Evolutionary conservation across 768 basidiomycete species (phyloP), one percentile per base, ranked within the genome.

Genomic region (Suillus decipiens): DNA sequence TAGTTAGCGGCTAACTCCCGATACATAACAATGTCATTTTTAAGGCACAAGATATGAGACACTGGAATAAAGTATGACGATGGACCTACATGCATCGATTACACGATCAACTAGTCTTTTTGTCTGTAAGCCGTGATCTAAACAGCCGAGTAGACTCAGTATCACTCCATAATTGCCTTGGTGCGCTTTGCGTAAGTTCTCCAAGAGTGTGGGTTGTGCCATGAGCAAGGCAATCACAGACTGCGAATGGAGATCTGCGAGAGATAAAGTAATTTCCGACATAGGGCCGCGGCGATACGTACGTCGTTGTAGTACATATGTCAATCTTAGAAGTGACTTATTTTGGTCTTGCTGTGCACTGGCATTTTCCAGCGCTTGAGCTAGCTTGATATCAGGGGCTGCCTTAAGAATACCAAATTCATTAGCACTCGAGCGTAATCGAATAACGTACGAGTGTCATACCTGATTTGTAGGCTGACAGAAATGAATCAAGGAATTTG

Each of bases 91-190:
- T 56, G 87, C 82, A 72, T 99, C 96, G 61, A 99, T 89, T 63
- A 97, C 86, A 14, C 87, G 84, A 76, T 99, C 97, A 0, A 96
- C 96, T 2, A 99, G 81, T 61, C 80, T 86, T 80, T 99, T 99
- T n/a, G 89, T 85, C 67, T 86, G 85, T 39, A 88, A 75, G 0
- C 97, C 97, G 60, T 90, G 82, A 67, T 99, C 97, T 54, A 99
- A 77, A 68, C 90, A 95, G n/a, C 96, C 96, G 7, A 99, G 81
- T 53, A 99, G 82, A 70, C 93, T 94, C 36, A 99, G 84, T 45
- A 99, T 89, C 47, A 96, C 80, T 57, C 94, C 88, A 72, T 97
- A 99, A 67, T 91, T 95, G 50, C 97, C 97, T 81, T 89, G 86
- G 66, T 96, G 86, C 1, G 96, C 96, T 70, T 90, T 96, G 53